Base-by-base conservation (phyloP, 192 early-diverging fungal genomes). In the Dispira simplex region DNA sequence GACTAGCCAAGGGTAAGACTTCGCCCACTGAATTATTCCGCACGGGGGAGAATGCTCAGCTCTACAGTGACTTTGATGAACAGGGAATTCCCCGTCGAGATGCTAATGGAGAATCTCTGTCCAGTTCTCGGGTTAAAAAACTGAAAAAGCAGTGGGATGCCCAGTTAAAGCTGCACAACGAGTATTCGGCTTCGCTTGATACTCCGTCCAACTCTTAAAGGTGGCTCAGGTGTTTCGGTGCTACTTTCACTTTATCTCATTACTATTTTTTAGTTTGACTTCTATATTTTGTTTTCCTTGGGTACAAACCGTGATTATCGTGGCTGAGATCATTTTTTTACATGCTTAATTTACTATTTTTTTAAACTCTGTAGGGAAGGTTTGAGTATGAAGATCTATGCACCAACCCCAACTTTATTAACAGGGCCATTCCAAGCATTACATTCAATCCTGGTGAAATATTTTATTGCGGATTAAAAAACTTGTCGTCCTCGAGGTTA, bases 91-190 rank as follows among this genome's bases (percentile, higher is more conserved):
- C 96, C 8, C 88, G 88, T 46, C 85, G 87, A 51, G 89, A 93
- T 65, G 78, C 72, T 46, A 81, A 85, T 2, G 96, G 93, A 25
- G 81, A 85, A 58, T 88, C 90, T 63, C 71, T 98, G 26, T 66
- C 91, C 63, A 96, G 92, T 73, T 84, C 75, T 69, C 79, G 84
- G 66, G 66, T 79, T 53, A 97, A 97, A 81, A 93, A 92, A 75
- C 74, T 95, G 49, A 71, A 83, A 58, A 95, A 97, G 79, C 86
- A 90, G 71, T 85, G 81, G 67, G 85, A 89, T 16, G 78, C 72
- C 10, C 96, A 98, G 75, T 83, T 76, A 51, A 95, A 95, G 77
- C 75, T 98, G 27, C 91, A 98, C 67, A 77, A 81, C 51, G 85
- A 93, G 71, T 96, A 90, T 67, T 75, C 90, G 27, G 73, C 70